Evolutionary conservation across 2,329 filamentous ascomycete species (phyloP), one percentile per base, ranked within the genome.

Genomic region (Xylaria sp.): DNA sequence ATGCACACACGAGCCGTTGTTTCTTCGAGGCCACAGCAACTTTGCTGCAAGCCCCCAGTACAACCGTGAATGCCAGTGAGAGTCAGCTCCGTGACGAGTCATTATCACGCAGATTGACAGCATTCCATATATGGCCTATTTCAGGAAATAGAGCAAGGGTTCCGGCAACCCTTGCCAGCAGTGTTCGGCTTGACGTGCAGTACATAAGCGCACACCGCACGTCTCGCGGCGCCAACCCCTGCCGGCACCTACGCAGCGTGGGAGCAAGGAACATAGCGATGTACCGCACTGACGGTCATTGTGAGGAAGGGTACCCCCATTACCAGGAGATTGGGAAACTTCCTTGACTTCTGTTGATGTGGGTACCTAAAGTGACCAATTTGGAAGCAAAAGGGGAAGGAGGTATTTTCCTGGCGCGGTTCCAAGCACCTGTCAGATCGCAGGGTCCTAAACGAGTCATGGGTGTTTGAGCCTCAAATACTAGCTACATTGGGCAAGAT

Each of bases 81-180:
- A 61, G 67, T 66, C 63, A 57, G 54, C 49, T 51, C 54, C 38
- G 53, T 33, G 40, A 56, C 36, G 44, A 59, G 65, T 64, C 54
- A 42, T 53, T 2, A 15, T 28, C 31, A 17, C n/a, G 6, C 59
- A 49, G 20, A 44, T 60, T 48, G 53, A 38, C 67, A 59, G 63
- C 53, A 63, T 40, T 33, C 26, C 65, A 31, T 44, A 38, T 70
- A 64, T 48, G 57, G 31, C 51, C 53, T 70, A 70, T 70, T 70
- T 68, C 58, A 38, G 58, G 65, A 63, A 42, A 53, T 59, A 26
- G 56, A 15, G 11, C 31, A 42, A 46, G 9, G 51, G 59, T 65
- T 65, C 38, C 15, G 51, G 31, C 60, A 54, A 26, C 42, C 59
- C 44, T 44, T n/a, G 61, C 42, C 33, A 54, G 60, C 51, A 53